Evolutionary conservation across 345 rosid species (phyloP).

Genomic region (Ricinus communis): DNA sequence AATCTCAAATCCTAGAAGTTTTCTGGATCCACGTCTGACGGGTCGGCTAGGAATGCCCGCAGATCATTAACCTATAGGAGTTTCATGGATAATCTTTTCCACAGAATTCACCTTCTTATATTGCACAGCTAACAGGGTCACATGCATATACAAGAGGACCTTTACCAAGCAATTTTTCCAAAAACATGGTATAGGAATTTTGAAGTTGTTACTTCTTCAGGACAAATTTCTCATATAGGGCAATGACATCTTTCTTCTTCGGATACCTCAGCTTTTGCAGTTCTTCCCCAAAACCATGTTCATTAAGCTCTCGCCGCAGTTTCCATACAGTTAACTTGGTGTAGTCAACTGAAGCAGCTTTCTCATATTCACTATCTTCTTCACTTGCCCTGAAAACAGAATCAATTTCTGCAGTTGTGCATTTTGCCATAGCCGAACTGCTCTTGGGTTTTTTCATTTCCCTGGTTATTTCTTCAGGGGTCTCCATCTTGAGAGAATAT

Average conservation of each 20-base stretch:
- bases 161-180: background rate
- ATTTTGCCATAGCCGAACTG: slow-evolving; percentile 28
- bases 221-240: slow-evolving; percentile 34
- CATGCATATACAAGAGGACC: background rate
- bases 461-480: slow-evolving; percentile 18
- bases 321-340: slow-evolving; percentile 36
- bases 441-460: slow-evolving; percentile 22
- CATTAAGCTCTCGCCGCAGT: slow-evolving; percentile 37
- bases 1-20: too few relatives aligned
- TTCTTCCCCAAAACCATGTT: slow-evolving; percentile 41
- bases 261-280: slow-evolving; percentile 39
- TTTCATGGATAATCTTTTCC: background rate
- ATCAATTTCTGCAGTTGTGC: slow-evolving; percentile 27
- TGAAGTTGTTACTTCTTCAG: slow-evolving; percentile 23
- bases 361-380: background rate
- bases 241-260: slow-evolving; percentile 42
- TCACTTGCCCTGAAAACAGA: slow-evolving; percentile 6
- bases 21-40: too few relatives aligned
- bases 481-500: slow-evolving; percentile 21
- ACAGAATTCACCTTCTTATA: background rate
- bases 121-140: background rate
- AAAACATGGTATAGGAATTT: background rate
- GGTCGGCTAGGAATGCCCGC: too few relatives aligned
- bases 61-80: background rate
- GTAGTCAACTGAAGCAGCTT: slow-evolving; percentile 25